Percentiles rank a stretch among this genome's conserved stretches.
Evolutionary conservation across 1,139 yeast genomes (phyloP).

Genomic region (Magnusiomyces magnusii): DNA sequence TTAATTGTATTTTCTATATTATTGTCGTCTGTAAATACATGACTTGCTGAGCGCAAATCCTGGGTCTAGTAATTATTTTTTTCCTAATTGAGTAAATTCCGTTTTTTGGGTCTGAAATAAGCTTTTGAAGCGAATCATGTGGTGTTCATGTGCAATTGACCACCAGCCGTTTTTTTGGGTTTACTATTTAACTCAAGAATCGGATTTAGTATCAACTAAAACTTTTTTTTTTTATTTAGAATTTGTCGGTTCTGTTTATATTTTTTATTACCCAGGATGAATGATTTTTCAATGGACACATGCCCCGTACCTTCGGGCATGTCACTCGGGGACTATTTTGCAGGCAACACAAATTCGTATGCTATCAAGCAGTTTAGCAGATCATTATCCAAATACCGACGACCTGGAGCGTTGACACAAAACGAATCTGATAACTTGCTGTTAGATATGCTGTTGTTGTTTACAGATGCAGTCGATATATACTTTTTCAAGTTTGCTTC

Average conservation of each 20-base stretch:
- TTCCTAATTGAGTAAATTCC: too few relatives aligned
- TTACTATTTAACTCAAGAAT: too few relatives aligned
- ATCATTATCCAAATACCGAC: constrained; percentile 8
- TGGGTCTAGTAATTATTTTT: too few relatives aligned
- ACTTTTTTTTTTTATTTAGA: too few relatives aligned
- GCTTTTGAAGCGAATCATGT: too few relatives aligned
- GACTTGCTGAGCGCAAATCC: too few relatives aligned
- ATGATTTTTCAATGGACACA: not conserved
- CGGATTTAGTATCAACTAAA: too few relatives aligned
- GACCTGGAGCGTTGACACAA: constrained; percentile 14
- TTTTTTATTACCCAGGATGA: not conserved
- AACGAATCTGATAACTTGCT: constrained; percentile 11
- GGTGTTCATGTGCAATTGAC: too few relatives aligned
- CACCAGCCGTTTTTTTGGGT: too few relatives aligned
- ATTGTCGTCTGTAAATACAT: too few relatives aligned
- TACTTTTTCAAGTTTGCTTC: constrained; percentile 54
- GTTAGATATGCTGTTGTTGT: constrained; percentile 11
- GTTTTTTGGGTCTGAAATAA: too few relatives aligned
- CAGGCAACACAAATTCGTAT: constrained; percentile 13
- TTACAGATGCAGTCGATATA: constrained; percentile 35
- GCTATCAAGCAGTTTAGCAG: constrained; percentile 11
- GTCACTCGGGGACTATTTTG: constrained; percentile 9
- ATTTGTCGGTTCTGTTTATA: too few relatives aligned
- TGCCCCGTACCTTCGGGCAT: not conserved
- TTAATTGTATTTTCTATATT: not conserved